Base-by-base conservation (phyloP, 1,139 yeast genomes). In the Yamadazyma dendronema region DNA sequence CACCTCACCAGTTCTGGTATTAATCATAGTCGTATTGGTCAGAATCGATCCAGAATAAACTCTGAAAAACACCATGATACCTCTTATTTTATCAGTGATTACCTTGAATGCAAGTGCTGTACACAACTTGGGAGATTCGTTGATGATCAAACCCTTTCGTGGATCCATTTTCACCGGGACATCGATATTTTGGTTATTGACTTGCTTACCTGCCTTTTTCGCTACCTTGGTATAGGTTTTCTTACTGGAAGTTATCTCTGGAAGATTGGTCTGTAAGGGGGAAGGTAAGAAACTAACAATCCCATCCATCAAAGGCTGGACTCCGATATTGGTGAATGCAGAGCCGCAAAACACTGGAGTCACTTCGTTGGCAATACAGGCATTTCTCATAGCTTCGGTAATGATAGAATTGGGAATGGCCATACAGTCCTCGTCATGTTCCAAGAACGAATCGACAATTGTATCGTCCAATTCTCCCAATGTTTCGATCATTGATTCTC, bases 21-120 rank as follows among this genome's bases (percentile, higher is more conserved):
- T 88, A 34, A 77, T 60, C 4, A 86, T 76, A 0, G 74, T 73
- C 9, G 84, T 64, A 38, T 84, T 83, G 28, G 83, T 72, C 35
- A 71, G 72, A 23, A 92, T 58, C 33, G 67, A 72, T 1, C 98
- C 98, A 35, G 92, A 77, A 62, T 92, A 92, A 1, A 92, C 94
- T 42, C 98, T 67, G 22, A 90, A 82, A 57, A 84, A 92, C 3
- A 88, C 84, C 84, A 90, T 79, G 1, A 81, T 74, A 1, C 97
- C 97, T 45, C 89, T 72, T 16, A 80, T 79, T 4, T 88, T 84
- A 56, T 92, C 97, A 4, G 90, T 82, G 41, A 85, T 76, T 4
- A 92, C 96, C 58, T 92, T 92, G 63, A 92, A 92, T 0, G 96
- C 97, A 36, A 90, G 67, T 0, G 95, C 90, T n/a, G 88, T 76